These are phyloP conservation scores for Neofusicoccum parvum DNA, from an alignment of 2,329 filamentous ascomycete genomes.

Conservation along the genomic window DNA sequence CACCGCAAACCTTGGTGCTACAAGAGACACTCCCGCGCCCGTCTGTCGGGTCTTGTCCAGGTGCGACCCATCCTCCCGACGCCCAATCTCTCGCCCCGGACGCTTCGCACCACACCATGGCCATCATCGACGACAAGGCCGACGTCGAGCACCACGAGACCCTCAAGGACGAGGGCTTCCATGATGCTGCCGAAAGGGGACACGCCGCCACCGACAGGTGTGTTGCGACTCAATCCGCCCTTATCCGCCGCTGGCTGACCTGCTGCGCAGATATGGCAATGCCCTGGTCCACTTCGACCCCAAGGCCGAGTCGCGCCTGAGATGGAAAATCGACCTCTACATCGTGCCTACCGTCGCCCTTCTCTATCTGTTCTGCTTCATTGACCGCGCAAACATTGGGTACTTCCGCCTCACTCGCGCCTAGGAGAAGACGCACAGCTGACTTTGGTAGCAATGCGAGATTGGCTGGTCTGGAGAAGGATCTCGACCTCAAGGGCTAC, in stretches of 20 bases:
- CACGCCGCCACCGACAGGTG: slow-evolving; percentile 23
- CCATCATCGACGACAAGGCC: slow-evolving; percentile 1
- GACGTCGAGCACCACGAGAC: slow-evolving; percentile 16
- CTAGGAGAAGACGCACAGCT: background rate
- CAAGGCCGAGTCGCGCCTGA: slow-evolving; percentile 59
- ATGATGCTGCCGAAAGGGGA: slow-evolving; percentile 23
- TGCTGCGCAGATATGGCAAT: slow-evolving; percentile 48
- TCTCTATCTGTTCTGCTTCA: slow-evolving; percentile 73
- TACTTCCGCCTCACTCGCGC: slow-evolving; percentile 24
- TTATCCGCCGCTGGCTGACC: background rate
- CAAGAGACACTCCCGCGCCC: background rate
- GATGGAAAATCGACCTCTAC: slow-evolving; percentile 66
- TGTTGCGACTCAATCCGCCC: background rate
- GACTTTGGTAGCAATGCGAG: slow-evolving; percentile 57
- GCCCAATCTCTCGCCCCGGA: background rate
- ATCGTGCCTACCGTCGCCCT: slow-evolving; percentile 67
- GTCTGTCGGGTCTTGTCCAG: background rate
- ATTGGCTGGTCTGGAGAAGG: slow-evolving; percentile 65
- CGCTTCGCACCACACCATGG: background rate
- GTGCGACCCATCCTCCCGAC: background rate
- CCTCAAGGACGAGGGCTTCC: slow-evolving; percentile 9
- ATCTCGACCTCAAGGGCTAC: slow-evolving; percentile 61
- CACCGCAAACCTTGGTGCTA: background rate
- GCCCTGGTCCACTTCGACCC: slow-evolving; percentile 58
- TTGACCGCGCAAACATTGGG: slow-evolving; percentile 75